Evolutionary conservation across 2,329 filamentous ascomycete species (phyloP), one percentile per base, ranked within the genome.

Genomic region (Fusarium sp.): DNA sequence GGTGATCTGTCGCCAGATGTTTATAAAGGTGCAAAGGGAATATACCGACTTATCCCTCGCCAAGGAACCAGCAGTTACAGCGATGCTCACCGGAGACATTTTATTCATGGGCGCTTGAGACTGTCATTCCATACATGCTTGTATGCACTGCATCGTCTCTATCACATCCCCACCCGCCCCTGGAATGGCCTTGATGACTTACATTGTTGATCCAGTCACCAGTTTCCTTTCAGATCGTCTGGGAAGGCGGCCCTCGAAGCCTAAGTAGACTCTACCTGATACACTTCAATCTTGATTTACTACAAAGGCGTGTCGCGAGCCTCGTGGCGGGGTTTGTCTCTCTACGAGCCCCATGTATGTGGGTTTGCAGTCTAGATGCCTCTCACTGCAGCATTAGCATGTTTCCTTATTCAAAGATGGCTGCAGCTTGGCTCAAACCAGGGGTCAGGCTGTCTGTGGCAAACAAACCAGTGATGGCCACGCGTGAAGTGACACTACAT

Each of bases 101-200:
- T 46, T 51, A n/a, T 41, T 19, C 59, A 55, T 27, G 19, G 55
- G 67, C 56, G 59, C 63, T 69, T 72, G 57, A 31, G 33, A 52
- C 68, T 44, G 23, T 44, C 52, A 46, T 48, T n/a, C 8, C 29
- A 33, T 29, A 51, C 54, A 37, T 58, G 29, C 58, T 48, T 25
- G 33, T 65, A 55, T 61, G 51, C 61, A 72, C 58, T 42, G 44
- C 39, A 55, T 48, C 44, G 23, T 38, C 42, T 33, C 38, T 37
- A 65, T 73, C 71, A 72, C 71, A 60, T 60, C 68, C 45, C 71
- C 67, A 62, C 71, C 38, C 51, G 27, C 71, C 71, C 67, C 71
- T 74, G 58, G 57, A 70, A 59, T 49, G 51, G 63, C 58, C 33
- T 64, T 73, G 48, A 73, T 46, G 35, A 44, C 33, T 48, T 45